Conservation (phyloP, 192 early-diverging fungal genomes). For the Spizellomyces punctatus region DNA sequence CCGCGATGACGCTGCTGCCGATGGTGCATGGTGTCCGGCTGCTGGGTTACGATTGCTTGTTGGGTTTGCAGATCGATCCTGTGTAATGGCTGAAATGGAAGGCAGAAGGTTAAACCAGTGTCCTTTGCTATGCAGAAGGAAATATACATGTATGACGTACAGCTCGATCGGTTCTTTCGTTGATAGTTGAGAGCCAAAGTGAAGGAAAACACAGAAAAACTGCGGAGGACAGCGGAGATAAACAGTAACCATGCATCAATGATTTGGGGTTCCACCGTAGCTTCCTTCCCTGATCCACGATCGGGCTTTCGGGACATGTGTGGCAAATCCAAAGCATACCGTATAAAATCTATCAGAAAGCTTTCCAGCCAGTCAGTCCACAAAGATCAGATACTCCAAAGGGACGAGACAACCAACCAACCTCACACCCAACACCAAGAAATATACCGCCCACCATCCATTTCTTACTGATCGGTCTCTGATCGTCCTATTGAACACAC, state of each 20-base stretch:
- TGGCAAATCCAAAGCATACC: constrained; percentile 40
- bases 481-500: constrained; percentile 44
- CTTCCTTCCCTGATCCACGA: constrained; percentile 1
- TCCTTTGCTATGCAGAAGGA: no score
- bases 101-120: no score
- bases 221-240: constrained; percentile 25
- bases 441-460: constrained; percentile 35
- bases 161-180: constrained; percentile 33
- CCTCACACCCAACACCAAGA: constrained; percentile 25
- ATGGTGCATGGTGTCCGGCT: neutral
- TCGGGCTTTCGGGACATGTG: neutral
- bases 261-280: constrained; percentile 34
- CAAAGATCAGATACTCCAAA: neutral
- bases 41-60: no score
- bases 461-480: constrained; percentile 36
- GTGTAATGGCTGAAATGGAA: no score
- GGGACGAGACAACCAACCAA: neutral
- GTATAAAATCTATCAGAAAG: constrained; percentile 39
- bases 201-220: constrained; percentile 24
- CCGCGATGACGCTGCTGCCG: no score
- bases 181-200: constrained; percentile 44
- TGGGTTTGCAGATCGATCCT: no score
- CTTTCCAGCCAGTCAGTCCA: neutral
- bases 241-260: constrained; percentile 48
- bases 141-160: neutral